Conservation (phyloP, 2,329 filamentous ascomycete genomes). For the Lasiodiplodia gonubiensis region DNA sequence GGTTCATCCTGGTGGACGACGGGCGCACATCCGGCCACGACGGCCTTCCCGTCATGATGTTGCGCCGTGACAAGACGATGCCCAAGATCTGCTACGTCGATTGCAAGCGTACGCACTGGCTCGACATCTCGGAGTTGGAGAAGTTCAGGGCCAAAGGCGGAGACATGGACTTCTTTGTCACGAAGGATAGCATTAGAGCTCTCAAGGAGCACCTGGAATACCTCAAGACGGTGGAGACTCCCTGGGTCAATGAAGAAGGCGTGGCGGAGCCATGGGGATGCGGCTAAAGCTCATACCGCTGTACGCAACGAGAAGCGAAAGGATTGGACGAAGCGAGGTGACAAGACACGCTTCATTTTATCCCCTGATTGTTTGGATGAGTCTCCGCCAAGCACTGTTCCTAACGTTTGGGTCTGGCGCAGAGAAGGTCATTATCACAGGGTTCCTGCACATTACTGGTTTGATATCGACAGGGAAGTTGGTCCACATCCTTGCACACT, state of each 20-base stretch:
- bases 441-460: background rate
- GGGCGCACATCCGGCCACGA: background rate
- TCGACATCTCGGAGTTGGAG: slow-evolving; percentile 1
- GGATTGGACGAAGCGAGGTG: background rate
- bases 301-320: background rate
- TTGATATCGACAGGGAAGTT: background rate
- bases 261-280: background rate
- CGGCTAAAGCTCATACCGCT: background rate
- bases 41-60: background rate
- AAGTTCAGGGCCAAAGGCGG: background rate
- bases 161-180: slow-evolving; percentile 1
- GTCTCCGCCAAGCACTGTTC: background rate
- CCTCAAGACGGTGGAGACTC: slow-evolving; percentile 1
- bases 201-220: background rate
- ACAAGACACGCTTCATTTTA: background rate
- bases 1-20: slow-evolving; percentile 9
- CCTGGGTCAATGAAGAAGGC: background rate
- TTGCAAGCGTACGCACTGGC: slow-evolving; percentile 14
- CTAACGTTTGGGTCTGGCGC: background rate
- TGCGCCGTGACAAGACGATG: background rate
- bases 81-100: slow-evolving; percentile 6
- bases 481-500: background rate
- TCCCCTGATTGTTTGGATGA: background rate
- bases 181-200: background rate
- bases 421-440: background rate